Evolutionary conservation across 2,329 filamentous ascomycete genomes (phyloP).

Genomic region (Neofusicoccum umdonicola): DNA sequence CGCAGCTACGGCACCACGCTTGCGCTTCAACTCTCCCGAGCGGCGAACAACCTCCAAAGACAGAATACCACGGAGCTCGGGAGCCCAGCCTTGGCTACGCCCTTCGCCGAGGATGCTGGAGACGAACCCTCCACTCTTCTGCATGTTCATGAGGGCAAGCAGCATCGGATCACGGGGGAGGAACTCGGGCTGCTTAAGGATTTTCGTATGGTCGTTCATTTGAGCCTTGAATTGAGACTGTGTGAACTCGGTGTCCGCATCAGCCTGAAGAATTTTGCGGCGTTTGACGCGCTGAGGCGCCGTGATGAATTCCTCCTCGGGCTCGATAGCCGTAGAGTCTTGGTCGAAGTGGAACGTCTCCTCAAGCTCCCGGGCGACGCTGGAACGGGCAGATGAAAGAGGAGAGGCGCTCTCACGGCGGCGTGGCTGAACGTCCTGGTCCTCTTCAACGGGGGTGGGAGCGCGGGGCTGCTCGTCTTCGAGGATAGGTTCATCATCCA

Average conservation of each 20-base stretch:
- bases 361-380: slow-evolving; percentile 62
- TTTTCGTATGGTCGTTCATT: slow-evolving; percentile 80
- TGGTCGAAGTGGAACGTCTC: slow-evolving; percentile 50
- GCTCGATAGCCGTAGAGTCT: slow-evolving; percentile 41
- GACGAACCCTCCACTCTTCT: slow-evolving; percentile 86
- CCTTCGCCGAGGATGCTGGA: slow-evolving; percentile 81
- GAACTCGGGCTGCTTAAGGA: slow-evolving; percentile 78
- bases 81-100: slow-evolving; percentile 78
- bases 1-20: slow-evolving; percentile 83
- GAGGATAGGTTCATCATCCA: slow-evolving; percentile 39
- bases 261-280: slow-evolving; percentile 78
- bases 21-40: slow-evolving; percentile 82
- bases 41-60: slow-evolving; percentile 78
- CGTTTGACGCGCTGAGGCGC: slow-evolving; percentile 74
- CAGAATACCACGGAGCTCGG: slow-evolving; percentile 88
- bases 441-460: background rate
- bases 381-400: slow-evolving; percentile 53
- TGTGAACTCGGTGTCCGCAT: slow-evolving; percentile 74
- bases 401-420: slow-evolving; percentile 52
- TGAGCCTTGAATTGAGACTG: slow-evolving; percentile 79
- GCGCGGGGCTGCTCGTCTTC: slow-evolving; percentile 6
- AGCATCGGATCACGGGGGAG: slow-evolving; percentile 84
- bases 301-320: slow-evolving; percentile 52
- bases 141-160: slow-evolving; percentile 85
- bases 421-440: slow-evolving; percentile 19